Evolutionary conservation across 2,329 filamentous ascomycete genomes (phyloP), one percentile per base, ranked within the genome.

Genomic region (Rutstroemia sp.): DNA sequence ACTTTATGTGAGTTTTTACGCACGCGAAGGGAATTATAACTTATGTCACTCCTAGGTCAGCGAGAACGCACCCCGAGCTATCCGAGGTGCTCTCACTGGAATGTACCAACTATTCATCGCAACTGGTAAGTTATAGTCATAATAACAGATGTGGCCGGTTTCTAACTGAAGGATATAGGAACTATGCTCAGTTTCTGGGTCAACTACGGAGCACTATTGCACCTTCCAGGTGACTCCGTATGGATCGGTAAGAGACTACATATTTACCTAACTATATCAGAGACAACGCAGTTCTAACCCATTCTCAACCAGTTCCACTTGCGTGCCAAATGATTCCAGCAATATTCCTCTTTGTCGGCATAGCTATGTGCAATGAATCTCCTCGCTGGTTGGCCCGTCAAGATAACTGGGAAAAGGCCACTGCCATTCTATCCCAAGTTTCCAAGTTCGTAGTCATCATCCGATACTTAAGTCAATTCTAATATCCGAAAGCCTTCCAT

Each of bases 301-400:
- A 2, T 14, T 8, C 77, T 46, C 87, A 79, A 66, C 74, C 85
- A 39, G 74, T 88, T 1, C 85, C 86, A 0, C 73, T 89, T 3
- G 77, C 80, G 9, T 75, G 87, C 58, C 86, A 89, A 69, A 78
- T 76, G 52, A 72, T 88, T 3, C 85, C 86, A 0, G 84, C 85
- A 1, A 62, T 86, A 56, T 75, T 82, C 30, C 74, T 89, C 14
- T 73, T 85, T 30, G 34, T 74, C 16, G 81, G 82, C 61, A 86
- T 89, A 77, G 66, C 80, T 1, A 68, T 85, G 51, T 85, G 83
- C 65, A 75, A 75, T 10, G 77, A 79, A 61, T 86, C 82, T 6
- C 85, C 85, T 14, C 78, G 86, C 62, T 88, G 81, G 79, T 78
- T 86, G 23, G 86, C 85, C 23, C 81, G 82, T 62, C 77, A 82